Percentiles rank a stretch among this genome's conserved stretches.
Evolutionary conservation across 352 stramenopile genomes (phyloP).

Genomic region (Pythium utonaiense): DNA sequence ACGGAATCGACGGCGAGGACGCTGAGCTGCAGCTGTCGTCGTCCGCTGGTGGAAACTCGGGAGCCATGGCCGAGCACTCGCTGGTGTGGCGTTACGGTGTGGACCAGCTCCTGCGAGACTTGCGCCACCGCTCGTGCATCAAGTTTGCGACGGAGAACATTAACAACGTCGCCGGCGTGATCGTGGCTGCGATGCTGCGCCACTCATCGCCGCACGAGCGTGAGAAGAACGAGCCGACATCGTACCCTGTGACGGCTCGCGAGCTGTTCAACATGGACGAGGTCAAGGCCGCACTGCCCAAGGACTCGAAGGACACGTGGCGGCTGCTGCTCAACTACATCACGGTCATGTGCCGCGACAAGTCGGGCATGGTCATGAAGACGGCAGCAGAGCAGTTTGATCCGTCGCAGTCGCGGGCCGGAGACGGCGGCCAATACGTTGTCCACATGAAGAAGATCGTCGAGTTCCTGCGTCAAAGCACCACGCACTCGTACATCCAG

Average conservation of each 20-base stretch:
- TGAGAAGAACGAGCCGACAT: slow-evolving; percentile 77
- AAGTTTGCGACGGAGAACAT: slow-evolving; percentile 83
- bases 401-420: slow-evolving; percentile 43
- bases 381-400: slow-evolving; percentile 69
- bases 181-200: slow-evolving; percentile 76
- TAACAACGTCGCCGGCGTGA: slow-evolving; percentile 75
- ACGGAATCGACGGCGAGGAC: slow-evolving; percentile 28
- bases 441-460: slow-evolving; percentile 90
- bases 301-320: slow-evolving; percentile 80
- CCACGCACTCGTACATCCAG: slow-evolving; percentile 74
- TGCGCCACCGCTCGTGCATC: slow-evolving; percentile 79
- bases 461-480: slow-evolving; percentile 70
- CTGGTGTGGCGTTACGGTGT: slow-evolving; percentile 80
- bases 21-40: slow-evolving; percentile 30
- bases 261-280: slow-evolving; percentile 68
- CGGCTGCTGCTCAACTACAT: slow-evolving; percentile 86
- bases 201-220: slow-evolving; percentile 81
- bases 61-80: slow-evolving; percentile 53
- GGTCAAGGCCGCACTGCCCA: slow-evolving; percentile 67
- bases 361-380: slow-evolving; percentile 87
- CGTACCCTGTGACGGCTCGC: slow-evolving; percentile 68
- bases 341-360: slow-evolving; percentile 87
- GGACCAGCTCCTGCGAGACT: slow-evolving; percentile 74
- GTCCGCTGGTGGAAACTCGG: slow-evolving; percentile 10
- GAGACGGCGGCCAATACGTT: slow-evolving; percentile 84